Conservation (phyloP, 2,329 filamentous ascomycete species). For the Furcasterigmium furcatum region DNA sequence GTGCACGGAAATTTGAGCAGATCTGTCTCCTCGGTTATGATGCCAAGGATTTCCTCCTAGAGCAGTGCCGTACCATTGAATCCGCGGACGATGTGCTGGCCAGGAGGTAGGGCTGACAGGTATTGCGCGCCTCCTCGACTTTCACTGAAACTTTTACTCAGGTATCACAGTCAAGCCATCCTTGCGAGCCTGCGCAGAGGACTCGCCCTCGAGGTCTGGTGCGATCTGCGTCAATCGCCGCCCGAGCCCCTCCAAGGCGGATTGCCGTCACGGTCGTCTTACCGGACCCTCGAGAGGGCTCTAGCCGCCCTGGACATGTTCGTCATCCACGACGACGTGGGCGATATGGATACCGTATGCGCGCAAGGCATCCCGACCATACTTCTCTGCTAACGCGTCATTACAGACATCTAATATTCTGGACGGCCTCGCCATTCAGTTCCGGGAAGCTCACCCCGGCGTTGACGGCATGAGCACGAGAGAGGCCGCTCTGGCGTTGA, state of each 20-base stretch:
- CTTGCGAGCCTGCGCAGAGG: conserved; percentile 79
- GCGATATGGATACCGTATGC: conserved; percentile 71
- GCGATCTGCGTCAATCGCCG: conserved; percentile 33
- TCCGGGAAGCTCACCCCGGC: conserved; percentile 49
- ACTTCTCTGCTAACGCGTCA: conserved; percentile 11
- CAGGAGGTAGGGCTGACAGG: conserved; percentile 46
- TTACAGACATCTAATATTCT: conserved; percentile 59
- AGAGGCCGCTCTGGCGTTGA: conserved; percentile 64
- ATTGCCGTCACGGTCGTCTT: conserved; percentile 3
- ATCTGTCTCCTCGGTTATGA: conserved; percentile 79
- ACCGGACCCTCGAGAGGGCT: conserved; percentile 60
- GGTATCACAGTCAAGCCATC: conserved; percentile 72
- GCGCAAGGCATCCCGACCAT: not conserved
- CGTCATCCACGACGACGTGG: conserved; percentile 66
- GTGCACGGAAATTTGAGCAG: conserved; percentile 65
- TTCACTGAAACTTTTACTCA: conserved; percentile 25
- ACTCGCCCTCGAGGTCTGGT: conserved; percentile 77
- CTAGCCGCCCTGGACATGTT: conserved; percentile 89
- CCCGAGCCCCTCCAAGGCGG: not conserved
- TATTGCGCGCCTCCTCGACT: not conserved
- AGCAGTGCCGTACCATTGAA: conserved; percentile 58
- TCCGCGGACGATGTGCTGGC: conserved; percentile 72
- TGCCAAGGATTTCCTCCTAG: conserved; percentile 78
- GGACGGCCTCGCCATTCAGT: conserved; percentile 56
- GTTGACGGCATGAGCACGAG: conserved; percentile 59